Conservation (phyloP, 78 protist genomes). For the Planoprotostelium fungivorum region DNA sequence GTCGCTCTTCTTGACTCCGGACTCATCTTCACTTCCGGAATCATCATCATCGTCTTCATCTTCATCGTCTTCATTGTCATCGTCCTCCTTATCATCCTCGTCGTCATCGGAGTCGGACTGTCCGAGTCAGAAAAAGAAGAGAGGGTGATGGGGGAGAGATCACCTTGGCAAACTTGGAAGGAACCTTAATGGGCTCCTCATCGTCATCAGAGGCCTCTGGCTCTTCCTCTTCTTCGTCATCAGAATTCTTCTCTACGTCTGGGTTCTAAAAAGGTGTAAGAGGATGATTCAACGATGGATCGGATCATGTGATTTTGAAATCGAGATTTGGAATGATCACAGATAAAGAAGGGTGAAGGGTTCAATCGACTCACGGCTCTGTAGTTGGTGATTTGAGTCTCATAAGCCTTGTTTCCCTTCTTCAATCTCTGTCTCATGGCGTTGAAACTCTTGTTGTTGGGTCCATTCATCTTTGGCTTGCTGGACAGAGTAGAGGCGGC, state of each 20-base stretch:
- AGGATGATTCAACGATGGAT: too few relatives aligned
- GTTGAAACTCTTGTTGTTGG: constrained; percentile 31
- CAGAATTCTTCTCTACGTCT: constrained; percentile 7
- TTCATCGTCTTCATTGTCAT: too few relatives aligned
- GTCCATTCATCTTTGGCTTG: constrained; percentile 44
- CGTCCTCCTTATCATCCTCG: background rate
- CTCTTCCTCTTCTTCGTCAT: background rate
- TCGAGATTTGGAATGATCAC: too few relatives aligned
- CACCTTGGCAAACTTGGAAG: background rate
- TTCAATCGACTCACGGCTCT: constrained; percentile 11
- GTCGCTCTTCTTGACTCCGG: background rate
- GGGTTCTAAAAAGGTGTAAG: constrained; percentile 25
- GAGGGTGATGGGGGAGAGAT: background rate
- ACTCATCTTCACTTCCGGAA: background rate
- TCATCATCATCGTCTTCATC: background rate
- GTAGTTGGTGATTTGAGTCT: constrained; percentile 25
- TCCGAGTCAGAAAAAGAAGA: background rate
- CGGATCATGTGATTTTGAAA: background rate
- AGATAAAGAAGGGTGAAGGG: too few relatives aligned
- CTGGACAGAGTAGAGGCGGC: constrained; percentile 5
- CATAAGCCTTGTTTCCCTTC: constrained; percentile 42
- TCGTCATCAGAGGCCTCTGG: constrained; percentile 3
- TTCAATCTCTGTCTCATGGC: constrained; percentile 53
- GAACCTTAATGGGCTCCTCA: background rate
- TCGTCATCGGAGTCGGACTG: background rate